phyloP scores from a whole-genome alignment of 306 rosid species.

The Phaseolus lunatus region DNA sequence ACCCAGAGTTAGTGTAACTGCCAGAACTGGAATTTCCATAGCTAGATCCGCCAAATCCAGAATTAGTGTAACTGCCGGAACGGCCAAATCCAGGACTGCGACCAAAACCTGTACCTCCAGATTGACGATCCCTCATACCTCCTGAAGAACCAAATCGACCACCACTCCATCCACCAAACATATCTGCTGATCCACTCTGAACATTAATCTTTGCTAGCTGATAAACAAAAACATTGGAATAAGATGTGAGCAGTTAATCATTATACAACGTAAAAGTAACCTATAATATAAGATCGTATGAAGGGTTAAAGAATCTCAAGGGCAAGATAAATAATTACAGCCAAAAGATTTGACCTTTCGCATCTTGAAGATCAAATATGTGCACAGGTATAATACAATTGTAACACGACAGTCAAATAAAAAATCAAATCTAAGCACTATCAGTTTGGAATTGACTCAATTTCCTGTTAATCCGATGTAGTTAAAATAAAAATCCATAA shows the following conservation, averaged over 20 bases:
- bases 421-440: neutral
- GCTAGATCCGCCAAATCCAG: conserved; percentile 57
- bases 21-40: conserved; percentile 55
- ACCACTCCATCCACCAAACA: conserved; percentile 61
- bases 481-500: neutral
- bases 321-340: conserved; percentile 11
- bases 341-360: neutral
- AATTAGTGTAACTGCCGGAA: conserved; percentile 49
- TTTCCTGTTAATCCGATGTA: neutral
- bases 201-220: conserved; percentile 81
- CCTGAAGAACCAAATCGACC: conserved; percentile 57
- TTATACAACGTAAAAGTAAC: neutral
- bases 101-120: conserved; percentile 54
- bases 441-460: conserved; percentile 19
- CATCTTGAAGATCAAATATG: neutral
- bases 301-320: conserved; percentile 6
- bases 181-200: conserved; percentile 57
- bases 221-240: conserved; percentile 45
- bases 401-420: neutral
- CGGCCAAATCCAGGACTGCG: conserved; percentile 61
- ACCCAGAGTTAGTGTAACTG: conserved; percentile 47
- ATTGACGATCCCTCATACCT: conserved; percentile 51
- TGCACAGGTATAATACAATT: neutral
- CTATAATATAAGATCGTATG: conserved; percentile 5
- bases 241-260: conserved; percentile 39